Percentiles rank a stretch among this genome's conserved stretches.
phyloP scores from a whole-genome alignment of 208 protist genomes.

The Jaenimonas drosophilae region DNA sequence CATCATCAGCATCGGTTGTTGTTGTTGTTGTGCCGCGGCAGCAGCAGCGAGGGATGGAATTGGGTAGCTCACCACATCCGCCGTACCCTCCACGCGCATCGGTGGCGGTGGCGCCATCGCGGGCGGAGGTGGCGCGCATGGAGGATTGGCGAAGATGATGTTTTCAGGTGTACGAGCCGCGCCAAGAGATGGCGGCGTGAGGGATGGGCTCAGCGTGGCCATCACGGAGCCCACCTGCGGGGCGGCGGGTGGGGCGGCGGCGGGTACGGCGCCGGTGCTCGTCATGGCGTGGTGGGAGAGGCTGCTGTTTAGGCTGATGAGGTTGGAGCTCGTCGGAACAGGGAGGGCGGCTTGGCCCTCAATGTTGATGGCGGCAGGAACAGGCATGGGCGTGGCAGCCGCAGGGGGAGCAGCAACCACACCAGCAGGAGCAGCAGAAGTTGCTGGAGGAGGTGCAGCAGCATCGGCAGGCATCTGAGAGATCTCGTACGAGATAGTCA shows the following conservation, averaged over 20 bases:
- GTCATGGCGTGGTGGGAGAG: background rate
- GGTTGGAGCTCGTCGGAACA: constrained; percentile 4
- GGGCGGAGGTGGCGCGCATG: constrained; percentile 16
- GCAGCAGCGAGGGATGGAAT: no score
- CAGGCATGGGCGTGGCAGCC: background rate
- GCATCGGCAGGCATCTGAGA: constrained; percentile 8
- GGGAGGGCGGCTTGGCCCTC: constrained; percentile 5
- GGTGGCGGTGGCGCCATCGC: constrained; percentile 1
- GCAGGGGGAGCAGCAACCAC: background rate
- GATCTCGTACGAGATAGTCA: constrained; percentile 49
- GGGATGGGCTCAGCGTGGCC: constrained; percentile 7
- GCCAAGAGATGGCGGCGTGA: constrained; percentile 15
- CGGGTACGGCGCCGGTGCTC: constrained; percentile 1
- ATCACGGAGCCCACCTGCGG: background rate
- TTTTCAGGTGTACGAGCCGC: constrained; percentile 8
- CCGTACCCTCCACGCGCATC: background rate
- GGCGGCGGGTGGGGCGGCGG: background rate
- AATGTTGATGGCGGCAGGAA: constrained; percentile 1
- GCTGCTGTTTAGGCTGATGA: constrained; percentile 3
- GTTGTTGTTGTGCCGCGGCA: no score
- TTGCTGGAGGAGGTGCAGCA: no score
- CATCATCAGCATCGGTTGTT: no score
- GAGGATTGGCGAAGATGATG: constrained; percentile 6
- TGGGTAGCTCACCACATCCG: constrained; percentile 17
- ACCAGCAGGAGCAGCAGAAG: background rate